Base-by-base conservation (phyloP, 179 eudicot genomes). In the Vitellaria paradoxa region DNA sequence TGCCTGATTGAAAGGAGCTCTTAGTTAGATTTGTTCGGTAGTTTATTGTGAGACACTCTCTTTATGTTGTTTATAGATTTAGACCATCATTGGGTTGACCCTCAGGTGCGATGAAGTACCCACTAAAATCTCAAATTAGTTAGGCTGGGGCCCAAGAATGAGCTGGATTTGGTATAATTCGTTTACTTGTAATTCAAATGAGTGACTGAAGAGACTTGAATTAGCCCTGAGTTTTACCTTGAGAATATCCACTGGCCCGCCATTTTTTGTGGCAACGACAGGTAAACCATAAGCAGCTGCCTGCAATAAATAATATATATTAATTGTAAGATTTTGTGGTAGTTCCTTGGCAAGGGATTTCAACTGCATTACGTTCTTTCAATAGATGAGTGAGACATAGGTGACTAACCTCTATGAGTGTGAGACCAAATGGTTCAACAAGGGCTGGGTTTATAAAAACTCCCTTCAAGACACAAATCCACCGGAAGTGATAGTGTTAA, bases 241-340 rank as follows among this genome's bases (percentile, higher is more conserved):
- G 65, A 82, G 76, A 63, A 88, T 88, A 75, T 88, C 91, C 24
- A 86, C 89, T 3, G 91, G 91, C n/a, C 91, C 91, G 12, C 91
- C 91, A 76, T 88, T 88, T 82, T 80, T 88, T 3, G 93, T 89
- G 60, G 93, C 93, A 57, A 88, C 91, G 53, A 88, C 79, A n/a
- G 93, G 93, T 59, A 89, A 81, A 72, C 91, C 93, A 82, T 88
- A 85, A 64, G 89, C 93, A 23, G 93, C 88, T 74, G 93, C 93
- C 93, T 89, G 87, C 76, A 74, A 72, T 61, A 65, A 74, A 63
- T 47, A 57, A 42, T 65, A 20, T 62, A 52, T 67, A 10, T 47
- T 60, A 53, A 56, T 15, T 20, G 17, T 40, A 24, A 5, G 64
- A 49, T 46, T 52, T 45, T 24, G 8, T 24, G 3, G 30, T 11